Evolutionary conservation across 2,329 filamentous ascomycete genomes (phyloP).

Genomic region (Coniochaeta sp.): DNA sequence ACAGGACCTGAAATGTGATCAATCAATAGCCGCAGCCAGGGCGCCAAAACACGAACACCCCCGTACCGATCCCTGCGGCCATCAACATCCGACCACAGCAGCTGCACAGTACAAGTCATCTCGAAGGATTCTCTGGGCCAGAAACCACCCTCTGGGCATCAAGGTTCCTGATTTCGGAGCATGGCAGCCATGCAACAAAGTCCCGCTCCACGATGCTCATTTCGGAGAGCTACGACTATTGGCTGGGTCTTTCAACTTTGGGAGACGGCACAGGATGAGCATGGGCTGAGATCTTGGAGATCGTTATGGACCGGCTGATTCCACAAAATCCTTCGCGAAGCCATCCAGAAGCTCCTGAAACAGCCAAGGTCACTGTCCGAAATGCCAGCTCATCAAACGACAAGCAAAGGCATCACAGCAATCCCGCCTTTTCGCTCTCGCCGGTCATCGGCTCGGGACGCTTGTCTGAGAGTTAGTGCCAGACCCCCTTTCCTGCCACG

Average conservation of each 20-base stretch:
- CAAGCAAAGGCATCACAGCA: background rate
- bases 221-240: background rate
- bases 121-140: too few species aligned
- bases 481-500: background rate
- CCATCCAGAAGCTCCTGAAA: background rate
- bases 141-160: too few species aligned
- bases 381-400: background rate
- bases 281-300: background rate
- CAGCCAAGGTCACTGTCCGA: background rate
- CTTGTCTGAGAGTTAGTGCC: background rate
- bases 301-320: background rate
- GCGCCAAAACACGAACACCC: too few species aligned
- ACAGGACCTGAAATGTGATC: too few species aligned
- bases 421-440: background rate
- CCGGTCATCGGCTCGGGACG: background rate
- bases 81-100: too few species aligned
- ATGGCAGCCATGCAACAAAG: background rate
- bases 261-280: background rate
- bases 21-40: too few species aligned
- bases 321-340: background rate
- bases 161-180: too few species aligned
- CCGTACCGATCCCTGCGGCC: too few species aligned
- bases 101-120: too few species aligned
- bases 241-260: background rate
- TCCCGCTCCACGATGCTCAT: background rate